Evolutionary conservation across 108 stramenopile species (phyloP), one percentile per base, ranked within the genome.

Genomic region (Stephanodiscus minutulus): DNA sequence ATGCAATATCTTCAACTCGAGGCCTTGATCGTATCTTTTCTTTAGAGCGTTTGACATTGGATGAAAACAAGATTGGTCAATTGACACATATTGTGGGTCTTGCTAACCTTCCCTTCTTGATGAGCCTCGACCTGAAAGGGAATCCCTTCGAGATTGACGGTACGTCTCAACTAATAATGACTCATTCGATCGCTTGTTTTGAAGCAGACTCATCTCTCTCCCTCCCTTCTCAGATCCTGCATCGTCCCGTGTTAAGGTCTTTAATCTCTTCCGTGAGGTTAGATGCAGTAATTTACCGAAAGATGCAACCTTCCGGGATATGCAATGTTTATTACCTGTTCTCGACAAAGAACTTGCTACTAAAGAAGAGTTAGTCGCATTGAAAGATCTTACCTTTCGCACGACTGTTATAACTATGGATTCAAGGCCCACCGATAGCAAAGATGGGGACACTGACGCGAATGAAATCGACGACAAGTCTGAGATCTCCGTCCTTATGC

Each of bases 1-100:
- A 95, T 75, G 53, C 70, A 21, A 62, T 95, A 53, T 49, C 54
- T 20, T 68, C 83, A 10, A 56, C 72, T 21, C 49, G 69, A 35
- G 91, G 89, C 7, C 31, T 95, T 7, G 94, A 91, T 52, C 82
- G 86, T 15, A 56, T 92, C 33, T 92, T 83, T 56, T 84, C 84
- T 2, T 66, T 95, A 44, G 77, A 86, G 74, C 53, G 62, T 9
- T 67, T 95, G 43, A 70, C 60, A 15, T 28, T 95, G 31, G 87
- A 86, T 83, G 59, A 82, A 43, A 95, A 95, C 72, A 68, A 73
- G n/a, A 82, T 95, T 53, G 28, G 63, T 17, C 71, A 86, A 28
- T 57, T 92, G n/a, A 28, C 79, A 2, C 61, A 80, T 39, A 72
- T 92, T 12, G 74, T 78, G 24, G 87, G 83, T 12, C 35, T 95